Evolutionary conservation across 140 eudicot species (phyloP).

Genomic region (Oenanthe javanica): DNA sequence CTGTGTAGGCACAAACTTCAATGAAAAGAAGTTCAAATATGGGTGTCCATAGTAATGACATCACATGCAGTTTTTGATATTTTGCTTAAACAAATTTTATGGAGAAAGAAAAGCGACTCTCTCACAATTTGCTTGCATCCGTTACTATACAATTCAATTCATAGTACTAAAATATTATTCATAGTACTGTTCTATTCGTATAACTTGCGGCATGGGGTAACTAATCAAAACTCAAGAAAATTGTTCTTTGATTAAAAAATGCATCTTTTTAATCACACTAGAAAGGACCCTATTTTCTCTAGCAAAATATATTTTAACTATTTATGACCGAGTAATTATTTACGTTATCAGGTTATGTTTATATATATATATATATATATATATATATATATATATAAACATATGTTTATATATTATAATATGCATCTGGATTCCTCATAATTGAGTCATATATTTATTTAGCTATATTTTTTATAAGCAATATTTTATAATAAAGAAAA

Average conservation of each 20-base stretch:
- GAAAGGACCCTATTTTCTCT: not conserved
- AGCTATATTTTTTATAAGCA: too few relatives aligned
- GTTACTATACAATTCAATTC: not conserved
- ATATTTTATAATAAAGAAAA: too few relatives aligned
- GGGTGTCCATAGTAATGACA: slow-evolving; percentile 10
- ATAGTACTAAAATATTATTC: not conserved
- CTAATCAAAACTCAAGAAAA: not conserved
- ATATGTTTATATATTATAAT: too few relatives aligned
- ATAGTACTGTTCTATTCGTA: too few relatives aligned
- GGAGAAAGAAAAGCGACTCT: not conserved
- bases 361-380: too few relatives aligned
- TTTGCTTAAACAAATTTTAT: not conserved
- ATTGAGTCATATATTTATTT: too few relatives aligned
- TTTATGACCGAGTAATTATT: too few relatives aligned
- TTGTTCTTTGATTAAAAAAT: not conserved
- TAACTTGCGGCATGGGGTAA: too few relatives aligned
- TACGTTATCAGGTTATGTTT: too few relatives aligned
- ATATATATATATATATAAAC: too few relatives aligned
- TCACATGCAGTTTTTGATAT: slow-evolving; percentile 1
- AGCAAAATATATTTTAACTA: too few relatives aligned
- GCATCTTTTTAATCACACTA: not conserved
- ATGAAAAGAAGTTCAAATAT: not conserved
- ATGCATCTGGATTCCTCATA: too few relatives aligned
- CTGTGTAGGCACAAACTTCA: not conserved
- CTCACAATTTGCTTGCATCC: not conserved